Evolutionary conservation across 2,329 filamentous ascomycete species (phyloP), one percentile per base, ranked within the genome.

Genomic region (Hawksworthiomyces lignivorus): DNA sequence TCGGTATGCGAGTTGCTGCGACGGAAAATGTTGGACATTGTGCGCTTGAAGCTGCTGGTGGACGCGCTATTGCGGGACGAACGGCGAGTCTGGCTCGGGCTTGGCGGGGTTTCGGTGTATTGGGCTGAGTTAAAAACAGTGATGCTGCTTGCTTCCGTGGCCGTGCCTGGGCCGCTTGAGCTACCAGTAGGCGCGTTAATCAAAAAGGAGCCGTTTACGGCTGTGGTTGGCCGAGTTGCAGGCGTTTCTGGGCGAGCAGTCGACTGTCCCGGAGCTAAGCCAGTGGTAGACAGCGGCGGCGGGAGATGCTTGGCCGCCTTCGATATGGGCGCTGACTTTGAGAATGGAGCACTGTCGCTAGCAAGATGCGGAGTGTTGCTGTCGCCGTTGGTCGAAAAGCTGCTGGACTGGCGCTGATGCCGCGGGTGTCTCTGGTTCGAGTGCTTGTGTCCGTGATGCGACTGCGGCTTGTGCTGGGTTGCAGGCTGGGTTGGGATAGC

Each of bases 1-100:
- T 62, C 52, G 36, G 51, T 22, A 36, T 56, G 50, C 7, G 63
- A 64, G 50, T 62, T 64, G 42, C 63, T 60, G 41, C 69, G 64
- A 24, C 64, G 62, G 54, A 72, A 69, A n/a, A 73, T 52, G 45
- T 56, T 69, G 17, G 70, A 69, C 64, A 73, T 69, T 37, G 66
- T 71, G 48, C 67, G 67, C 48, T 62, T 68, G 54, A 73, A 66
- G 47, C 62, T 68, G 21, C 59, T 59, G n/a, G 64, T 62, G 5
- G 55, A 55, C 24, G 43, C 32, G 62, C 65, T 48, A 20, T 62
- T 60, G 43, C 67, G 65, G 5, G 65, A 65, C 31, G 63, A 62
- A 29, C 64, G 62, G 35, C 64, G 62, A 11, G 61, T 57, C 2
- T 24, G 26, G 1, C 21, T 14, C 2, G 37, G 26, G 45, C 62